Percentiles rank a stretch among this genome's conserved stretches.
phyloP scores from a whole-genome alignment of 805 yeast species.

The Wickerhamomyces kurtzmanii region DNA sequence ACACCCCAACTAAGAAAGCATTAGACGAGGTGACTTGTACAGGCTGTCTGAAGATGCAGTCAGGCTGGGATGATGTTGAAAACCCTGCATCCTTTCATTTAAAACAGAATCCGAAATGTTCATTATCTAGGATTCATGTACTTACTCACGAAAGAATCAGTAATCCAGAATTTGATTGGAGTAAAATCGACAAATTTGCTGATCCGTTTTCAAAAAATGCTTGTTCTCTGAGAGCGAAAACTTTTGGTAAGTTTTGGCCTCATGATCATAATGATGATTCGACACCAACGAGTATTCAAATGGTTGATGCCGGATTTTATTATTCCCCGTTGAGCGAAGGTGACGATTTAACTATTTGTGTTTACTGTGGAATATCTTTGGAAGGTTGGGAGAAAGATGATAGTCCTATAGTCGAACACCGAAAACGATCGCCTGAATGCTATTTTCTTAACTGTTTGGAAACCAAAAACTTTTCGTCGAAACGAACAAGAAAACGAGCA shows the following conservation, averaged over 20 bases:
- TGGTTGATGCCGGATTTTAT: slow-evolving; percentile 60
- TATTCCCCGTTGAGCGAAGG: slow-evolving; percentile 37
- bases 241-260: slow-evolving; percentile 37
- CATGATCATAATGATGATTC: slow-evolving; percentile 29
- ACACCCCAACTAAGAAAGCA: slow-evolving; percentile 40
- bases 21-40: slow-evolving; percentile 49
- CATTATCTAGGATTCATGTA: slow-evolving; percentile 16
- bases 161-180: slow-evolving; percentile 11
- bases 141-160: slow-evolving; percentile 13
- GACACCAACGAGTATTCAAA: slow-evolving; percentile 24
- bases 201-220: slow-evolving; percentile 25
- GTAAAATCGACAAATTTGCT: slow-evolving; percentile 11
- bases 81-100: slow-evolving; percentile 41
- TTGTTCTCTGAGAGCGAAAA: slow-evolving; percentile 21
- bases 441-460: slow-evolving; percentile 28
- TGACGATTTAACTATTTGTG: slow-evolving; percentile 52
- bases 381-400: slow-evolving; percentile 70
- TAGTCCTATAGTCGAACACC: slow-evolving; percentile 53
- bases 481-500: neutral
- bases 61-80: slow-evolving; percentile 48
- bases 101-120: slow-evolving; percentile 22
- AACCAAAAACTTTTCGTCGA: too few relatives aligned
- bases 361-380: slow-evolving; percentile 50
- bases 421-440: slow-evolving; percentile 30
- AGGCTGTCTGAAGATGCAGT: slow-evolving; percentile 40